Conservation (phyloP, 2,329 filamentous ascomycete species). For the Dactylellina parvicollis region DNA sequence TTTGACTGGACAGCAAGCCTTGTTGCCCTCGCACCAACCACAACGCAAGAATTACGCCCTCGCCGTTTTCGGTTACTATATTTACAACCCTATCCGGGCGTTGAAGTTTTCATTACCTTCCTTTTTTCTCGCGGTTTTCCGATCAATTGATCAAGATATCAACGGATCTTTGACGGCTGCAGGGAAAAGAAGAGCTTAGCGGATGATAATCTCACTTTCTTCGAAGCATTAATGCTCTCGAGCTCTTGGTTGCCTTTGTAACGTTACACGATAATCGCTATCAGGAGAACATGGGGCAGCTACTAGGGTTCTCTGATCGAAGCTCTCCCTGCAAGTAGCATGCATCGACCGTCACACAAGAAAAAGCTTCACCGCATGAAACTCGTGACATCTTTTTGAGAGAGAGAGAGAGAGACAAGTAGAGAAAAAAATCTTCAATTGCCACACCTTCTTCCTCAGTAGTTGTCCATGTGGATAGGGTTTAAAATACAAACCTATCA, state of each 20-base stretch:
- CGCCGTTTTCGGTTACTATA: conserved; percentile 54
- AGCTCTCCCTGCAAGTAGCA: conserved; percentile 14
- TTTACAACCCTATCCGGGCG: conserved; percentile 31
- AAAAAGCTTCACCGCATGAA: conserved; percentile 30
- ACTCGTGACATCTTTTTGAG: conserved; percentile 29
- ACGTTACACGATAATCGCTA: conserved; percentile 52
- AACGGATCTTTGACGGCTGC: conserved; percentile 1
- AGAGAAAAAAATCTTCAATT: conserved; percentile 28
- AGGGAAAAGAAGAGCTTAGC: conserved; percentile 21
- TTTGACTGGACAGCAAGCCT: conserved; percentile 31
- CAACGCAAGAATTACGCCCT: conserved; percentile 54
- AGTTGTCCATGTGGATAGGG: conserved; percentile 5
- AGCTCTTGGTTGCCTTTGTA: background rate
- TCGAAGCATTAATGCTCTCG: too few relatives aligned
- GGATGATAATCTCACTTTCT: conserved; percentile 10
- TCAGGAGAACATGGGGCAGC: conserved; percentile 19
- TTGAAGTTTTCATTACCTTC: conserved; percentile 7
- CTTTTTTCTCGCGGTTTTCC: conserved; percentile 50
- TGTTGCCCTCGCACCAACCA: conserved; percentile 45
- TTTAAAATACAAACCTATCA: conserved; percentile 12
- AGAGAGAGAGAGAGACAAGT: background rate
- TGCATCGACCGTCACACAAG: conserved; percentile 12
- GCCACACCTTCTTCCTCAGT: conserved; percentile 44
- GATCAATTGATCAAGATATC: conserved; percentile 44
- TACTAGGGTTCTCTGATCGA: conserved; percentile 8